These are phyloP conservation scores for Basipetospora sp. DNA, from an alignment of 2,329 filamentous ascomycete species.

Conservation along the genomic window DNA sequence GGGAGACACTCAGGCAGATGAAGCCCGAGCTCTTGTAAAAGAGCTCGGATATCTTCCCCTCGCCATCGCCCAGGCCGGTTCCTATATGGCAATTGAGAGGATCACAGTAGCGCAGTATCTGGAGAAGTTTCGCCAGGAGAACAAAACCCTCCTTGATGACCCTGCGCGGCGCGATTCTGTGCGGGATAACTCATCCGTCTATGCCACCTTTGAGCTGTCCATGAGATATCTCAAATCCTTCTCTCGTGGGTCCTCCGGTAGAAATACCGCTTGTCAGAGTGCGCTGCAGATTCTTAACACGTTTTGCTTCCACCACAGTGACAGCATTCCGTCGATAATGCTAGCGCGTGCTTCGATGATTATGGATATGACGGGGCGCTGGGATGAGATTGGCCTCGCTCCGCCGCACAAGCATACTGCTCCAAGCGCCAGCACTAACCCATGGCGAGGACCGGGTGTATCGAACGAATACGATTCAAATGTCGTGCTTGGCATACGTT, in stretches of 20 bases:
- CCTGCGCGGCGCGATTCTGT: slow-evolving; percentile 8
- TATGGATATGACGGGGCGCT: not conserved
- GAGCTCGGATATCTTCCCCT: slow-evolving; percentile 15
- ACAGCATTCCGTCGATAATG: slow-evolving; percentile 9
- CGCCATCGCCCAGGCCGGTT: slow-evolving; percentile 15
- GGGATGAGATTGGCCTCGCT: not conserved
- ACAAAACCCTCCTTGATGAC: not conserved
- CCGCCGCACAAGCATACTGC: not conserved
- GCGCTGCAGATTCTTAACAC: slow-evolving; percentile 15
- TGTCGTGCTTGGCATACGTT: not conserved
- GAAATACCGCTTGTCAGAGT: slow-evolving; percentile 7
- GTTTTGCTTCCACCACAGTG: slow-evolving; percentile 17
- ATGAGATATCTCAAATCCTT: slow-evolving; percentile 15
- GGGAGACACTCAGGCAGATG: slow-evolving; percentile 4
- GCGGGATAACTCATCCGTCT: slow-evolving; percentile 5
- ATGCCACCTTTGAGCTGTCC: slow-evolving; percentile 12
- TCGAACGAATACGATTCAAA: not conserved
- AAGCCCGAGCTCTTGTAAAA: slow-evolving; percentile 8
- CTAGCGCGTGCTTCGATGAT: slow-evolving; percentile 9
- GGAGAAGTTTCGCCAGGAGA: not conserved
- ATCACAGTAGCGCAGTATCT: slow-evolving; percentile 10
- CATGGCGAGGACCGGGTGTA: not conserved
- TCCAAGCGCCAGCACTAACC: not conserved
- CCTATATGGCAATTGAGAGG: slow-evolving; percentile 7
- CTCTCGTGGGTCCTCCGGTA: not conserved